A percentile compares a stretch with the other conserved stretches of the same genome.
phyloP scores from a whole-genome alignment of 352 stramenopile genomes.

The Phytophthora megakarya region DNA sequence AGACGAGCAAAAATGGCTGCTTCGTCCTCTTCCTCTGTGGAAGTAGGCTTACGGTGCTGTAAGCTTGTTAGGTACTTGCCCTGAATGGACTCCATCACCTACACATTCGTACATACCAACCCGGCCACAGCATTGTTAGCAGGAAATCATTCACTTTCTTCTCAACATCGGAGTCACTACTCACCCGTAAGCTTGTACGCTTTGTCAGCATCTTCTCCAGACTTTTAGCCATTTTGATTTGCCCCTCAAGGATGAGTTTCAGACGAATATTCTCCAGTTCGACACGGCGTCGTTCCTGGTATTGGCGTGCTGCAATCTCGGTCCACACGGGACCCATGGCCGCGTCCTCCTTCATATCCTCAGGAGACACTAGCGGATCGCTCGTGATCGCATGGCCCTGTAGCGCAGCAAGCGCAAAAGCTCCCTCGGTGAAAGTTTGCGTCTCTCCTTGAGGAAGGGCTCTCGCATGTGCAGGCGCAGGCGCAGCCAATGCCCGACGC shows the following conservation, averaged over 20 bases:
- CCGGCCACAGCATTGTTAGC: slow-evolving; percentile 30
- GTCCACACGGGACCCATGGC: slow-evolving; percentile 55
- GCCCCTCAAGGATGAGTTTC: slow-evolving; percentile 52
- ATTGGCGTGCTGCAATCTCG: slow-evolving; percentile 55
- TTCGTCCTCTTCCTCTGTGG: slow-evolving; percentile 47
- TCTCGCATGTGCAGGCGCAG: slow-evolving; percentile 25
- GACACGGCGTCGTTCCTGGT: slow-evolving; percentile 49
- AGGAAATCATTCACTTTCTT: slow-evolving; percentile 13
- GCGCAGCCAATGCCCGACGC: slow-evolving; percentile 22
- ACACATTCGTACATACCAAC: slow-evolving; percentile 29
- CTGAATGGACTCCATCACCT: slow-evolving; percentile 58
- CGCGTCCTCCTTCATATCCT: slow-evolving; percentile 36
- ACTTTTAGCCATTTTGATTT: slow-evolving; percentile 58
- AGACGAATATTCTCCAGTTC: slow-evolving; percentile 67
- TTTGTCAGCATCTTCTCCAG: slow-evolving; percentile 65
- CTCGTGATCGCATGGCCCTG: slow-evolving; percentile 26
- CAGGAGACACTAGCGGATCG: slow-evolving; percentile 13
- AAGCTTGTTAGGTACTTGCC: slow-evolving; percentile 47
- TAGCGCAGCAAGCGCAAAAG: slow-evolving; percentile 27
- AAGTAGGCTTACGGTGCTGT: slow-evolving; percentile 45
- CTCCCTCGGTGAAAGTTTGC: slow-evolving; percentile 27
- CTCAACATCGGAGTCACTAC: not conserved
- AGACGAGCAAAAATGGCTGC: slow-evolving; percentile 53
- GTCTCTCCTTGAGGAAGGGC: slow-evolving; percentile 15
- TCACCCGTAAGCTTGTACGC: slow-evolving; percentile 48